These are phyloP conservation scores for Erysimum cheiri DNA, from an alignment of 441 rosid genomes.

Conservation along the genomic window DNA sequence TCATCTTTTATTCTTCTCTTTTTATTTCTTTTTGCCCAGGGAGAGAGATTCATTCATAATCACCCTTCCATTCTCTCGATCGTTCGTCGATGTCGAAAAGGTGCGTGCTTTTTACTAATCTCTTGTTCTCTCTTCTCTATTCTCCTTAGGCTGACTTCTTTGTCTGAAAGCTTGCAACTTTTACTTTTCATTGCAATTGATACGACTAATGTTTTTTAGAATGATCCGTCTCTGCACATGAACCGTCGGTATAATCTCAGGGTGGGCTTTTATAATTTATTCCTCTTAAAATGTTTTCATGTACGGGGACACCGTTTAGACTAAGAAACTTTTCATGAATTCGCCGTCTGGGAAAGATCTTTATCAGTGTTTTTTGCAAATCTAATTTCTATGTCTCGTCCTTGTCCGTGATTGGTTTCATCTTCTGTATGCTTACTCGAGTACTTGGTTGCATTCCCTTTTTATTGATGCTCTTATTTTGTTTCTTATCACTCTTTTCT, in stretches of 20 bases:
- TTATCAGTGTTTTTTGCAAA: not conserved
- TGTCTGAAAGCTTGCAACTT: not conserved
- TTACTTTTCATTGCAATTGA: slow-evolving; percentile 8
- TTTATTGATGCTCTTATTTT: not conserved
- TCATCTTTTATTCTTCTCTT: not conserved
- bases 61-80: slow-evolving; percentile 1
- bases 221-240: slow-evolving; percentile 18
- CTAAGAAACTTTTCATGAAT: not conserved
- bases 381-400: not conserved
- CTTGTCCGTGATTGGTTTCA: slow-evolving; percentile 16
- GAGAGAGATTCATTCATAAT: slow-evolving; percentile 14
- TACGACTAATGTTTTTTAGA: not conserved
- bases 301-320: not conserved
- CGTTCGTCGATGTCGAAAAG: slow-evolving; percentile 45
- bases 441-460: not conserved
- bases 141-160: not conserved
- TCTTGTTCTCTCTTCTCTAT: slow-evolving; percentile 1
- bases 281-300: not conserved
- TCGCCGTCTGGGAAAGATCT: not conserved
- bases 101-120: slow-evolving; percentile 19
- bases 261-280: not conserved
- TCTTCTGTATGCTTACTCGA: slow-evolving; percentile 4
- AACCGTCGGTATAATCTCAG: not conserved
- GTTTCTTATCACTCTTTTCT: not conserved
- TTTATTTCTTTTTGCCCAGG: not conserved